A percentile compares a stretch with the other conserved stretches of the same genome.
These are phyloP conservation scores for Aspergillus fischeri DNA, from an alignment of 2,329 filamentous ascomycete genomes.

Conservation along the genomic window DNA sequence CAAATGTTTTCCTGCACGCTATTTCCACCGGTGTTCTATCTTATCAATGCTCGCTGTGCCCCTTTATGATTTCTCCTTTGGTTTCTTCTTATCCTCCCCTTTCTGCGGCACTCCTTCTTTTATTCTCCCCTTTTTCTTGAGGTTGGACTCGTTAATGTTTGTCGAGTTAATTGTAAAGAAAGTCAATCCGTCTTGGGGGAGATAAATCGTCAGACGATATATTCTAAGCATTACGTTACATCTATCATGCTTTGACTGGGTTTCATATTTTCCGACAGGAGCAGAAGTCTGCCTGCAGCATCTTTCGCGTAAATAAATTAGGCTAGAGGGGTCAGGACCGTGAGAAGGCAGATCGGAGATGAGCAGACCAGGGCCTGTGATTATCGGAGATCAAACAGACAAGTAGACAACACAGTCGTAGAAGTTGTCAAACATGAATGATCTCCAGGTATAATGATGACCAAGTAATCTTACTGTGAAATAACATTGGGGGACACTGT, in stretches of 20 bases:
- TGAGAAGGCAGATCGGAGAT: too few species aligned
- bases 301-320: too few species aligned
- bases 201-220: not conserved
- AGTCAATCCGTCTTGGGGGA: not conserved
- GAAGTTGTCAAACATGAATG: too few species aligned
- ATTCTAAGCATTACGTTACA: not conserved
- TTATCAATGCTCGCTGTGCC: conserved; percentile 17
- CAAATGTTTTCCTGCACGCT: conserved; percentile 18
- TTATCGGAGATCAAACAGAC: too few species aligned
- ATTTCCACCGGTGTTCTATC: conserved; percentile 19
- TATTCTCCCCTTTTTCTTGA: not conserved
- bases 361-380: too few species aligned
- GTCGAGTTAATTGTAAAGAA: not conserved
- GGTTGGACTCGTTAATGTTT: not conserved
- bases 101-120: not conserved
- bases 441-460: too few species aligned
- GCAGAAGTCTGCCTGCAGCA: too few species aligned
- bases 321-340: too few species aligned
- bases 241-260: not conserved
- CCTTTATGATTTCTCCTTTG: not conserved
- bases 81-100: not conserved
- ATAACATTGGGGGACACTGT: not conserved
- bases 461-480: too few species aligned
- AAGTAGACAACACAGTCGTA: too few species aligned
- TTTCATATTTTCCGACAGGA: not conserved